phyloP scores from a whole-genome alignment of 768 basidiomycete genomes.

The Xerocomellus chrysenteron region DNA sequence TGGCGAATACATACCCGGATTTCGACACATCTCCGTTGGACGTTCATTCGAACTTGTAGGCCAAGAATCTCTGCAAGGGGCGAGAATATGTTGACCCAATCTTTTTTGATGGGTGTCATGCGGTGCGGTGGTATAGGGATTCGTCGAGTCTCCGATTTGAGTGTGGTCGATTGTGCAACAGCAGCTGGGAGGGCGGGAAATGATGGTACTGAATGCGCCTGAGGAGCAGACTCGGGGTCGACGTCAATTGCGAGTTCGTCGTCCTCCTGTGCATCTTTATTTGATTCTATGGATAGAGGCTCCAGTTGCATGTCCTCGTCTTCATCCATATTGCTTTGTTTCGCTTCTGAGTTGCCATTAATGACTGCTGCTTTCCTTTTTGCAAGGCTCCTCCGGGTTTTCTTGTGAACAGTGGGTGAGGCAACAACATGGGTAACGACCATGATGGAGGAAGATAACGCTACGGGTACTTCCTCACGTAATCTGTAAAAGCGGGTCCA shows the following conservation, averaged over 20 bases:
- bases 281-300: conserved; percentile 7
- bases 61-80: conserved; percentile 94
- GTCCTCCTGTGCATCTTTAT: conserved; percentile 40
- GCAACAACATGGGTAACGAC: conserved; percentile 40
- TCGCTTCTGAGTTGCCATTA: conserved; percentile 8
- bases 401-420: conserved; percentile 37
- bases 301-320: conserved; percentile 35
- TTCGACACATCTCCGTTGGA: conserved; percentile 85
- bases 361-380: conserved; percentile 36
- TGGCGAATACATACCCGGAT: conserved; percentile 66
- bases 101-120: conserved; percentile 95
- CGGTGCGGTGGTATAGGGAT: conserved; percentile 94
- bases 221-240: conserved; percentile 44
- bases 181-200: conserved; percentile 70
- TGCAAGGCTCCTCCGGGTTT: conserved; percentile 43
- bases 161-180: conserved; percentile 46
- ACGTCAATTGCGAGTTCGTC: conserved; percentile 64
- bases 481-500: neutral
- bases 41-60: conserved; percentile 97
- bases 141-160: conserved; percentile 84
- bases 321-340: conserved; percentile 12
- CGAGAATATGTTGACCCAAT: conserved; percentile 94
- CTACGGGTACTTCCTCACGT: conserved; percentile 16
- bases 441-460: conserved; percentile 31
- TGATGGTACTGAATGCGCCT: conserved; percentile 52